phyloP scores from a whole-genome alignment of 225 moss, liverwort and hornwort species.

The Physcomitrellopsis africana region DNA sequence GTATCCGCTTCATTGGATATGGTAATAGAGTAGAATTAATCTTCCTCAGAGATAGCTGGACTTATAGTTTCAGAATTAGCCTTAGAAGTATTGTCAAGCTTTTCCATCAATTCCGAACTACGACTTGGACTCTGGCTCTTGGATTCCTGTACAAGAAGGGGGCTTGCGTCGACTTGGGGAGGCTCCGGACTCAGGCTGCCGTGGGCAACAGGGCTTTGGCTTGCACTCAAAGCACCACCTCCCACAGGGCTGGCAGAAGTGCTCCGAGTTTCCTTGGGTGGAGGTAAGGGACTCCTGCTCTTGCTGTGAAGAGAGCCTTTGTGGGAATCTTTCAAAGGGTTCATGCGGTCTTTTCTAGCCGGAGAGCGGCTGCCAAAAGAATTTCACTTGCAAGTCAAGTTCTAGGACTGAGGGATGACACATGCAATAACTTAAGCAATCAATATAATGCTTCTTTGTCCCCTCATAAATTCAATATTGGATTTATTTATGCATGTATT shows the following conservation, averaged over 20 bases:
- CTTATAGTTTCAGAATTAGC: constrained; percentile 12
- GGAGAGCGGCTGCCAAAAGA: constrained; percentile 38
- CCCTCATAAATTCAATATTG: not conserved
- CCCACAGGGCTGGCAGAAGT: constrained; percentile 29
- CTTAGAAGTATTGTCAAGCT: constrained; percentile 26
- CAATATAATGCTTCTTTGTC: not conserved
- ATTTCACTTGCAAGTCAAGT: not conserved
- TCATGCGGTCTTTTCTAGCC: constrained; percentile 49
- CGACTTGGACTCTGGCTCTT: constrained; percentile 43
- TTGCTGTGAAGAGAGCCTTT: constrained; percentile 38
- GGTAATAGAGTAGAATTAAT: not conserved
- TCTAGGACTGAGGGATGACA: not conserved
- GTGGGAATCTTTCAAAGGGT: constrained; percentile 43
- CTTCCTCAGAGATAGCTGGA: constrained; percentile 2
- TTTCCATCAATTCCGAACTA: constrained; percentile 37
- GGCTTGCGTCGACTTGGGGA: not conserved
- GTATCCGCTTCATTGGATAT: no score
- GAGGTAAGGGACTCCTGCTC: constrained; percentile 53
- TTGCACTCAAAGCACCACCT: constrained; percentile 47
- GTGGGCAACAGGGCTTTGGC: constrained; percentile 47
- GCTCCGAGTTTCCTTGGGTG: constrained; percentile 39
- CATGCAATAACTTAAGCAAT: not conserved
- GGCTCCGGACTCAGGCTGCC: constrained; percentile 40
- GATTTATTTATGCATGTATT: not conserved
- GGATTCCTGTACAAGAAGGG: not conserved